These are phyloP conservation scores for Nicotiana sylvestris DNA, from an alignment of 257 asterid species.

Conservation along the genomic window DNA sequence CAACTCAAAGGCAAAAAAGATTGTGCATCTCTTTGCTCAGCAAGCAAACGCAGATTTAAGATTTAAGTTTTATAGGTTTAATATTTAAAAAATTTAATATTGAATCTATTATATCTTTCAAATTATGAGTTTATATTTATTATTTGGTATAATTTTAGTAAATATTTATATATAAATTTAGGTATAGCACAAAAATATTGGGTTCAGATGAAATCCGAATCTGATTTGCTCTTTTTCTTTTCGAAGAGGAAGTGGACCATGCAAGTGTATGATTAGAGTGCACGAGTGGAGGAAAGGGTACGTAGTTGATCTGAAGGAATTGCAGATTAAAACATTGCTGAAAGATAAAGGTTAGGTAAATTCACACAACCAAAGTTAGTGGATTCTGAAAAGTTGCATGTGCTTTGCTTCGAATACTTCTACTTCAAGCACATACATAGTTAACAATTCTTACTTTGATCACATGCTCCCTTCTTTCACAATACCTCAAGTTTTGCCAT, in stretches of 20 bases:
- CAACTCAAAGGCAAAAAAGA: no score
- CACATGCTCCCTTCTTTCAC: background rate
- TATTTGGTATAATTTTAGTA: no score
- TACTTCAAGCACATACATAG: background rate
- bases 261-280: conserved; percentile 13
- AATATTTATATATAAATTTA: no score
- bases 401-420: conserved; percentile 6
- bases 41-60: no score
- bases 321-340: conserved; percentile 15
- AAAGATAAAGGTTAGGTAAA: conserved; percentile 23
- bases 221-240: background rate
- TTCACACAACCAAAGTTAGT: conserved; percentile 16
- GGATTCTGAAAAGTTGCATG: conserved; percentile 34
- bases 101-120: no score
- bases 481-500: background rate
- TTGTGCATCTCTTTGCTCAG: no score
- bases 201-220: no score
- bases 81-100: no score
- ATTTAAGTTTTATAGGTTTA: no score
- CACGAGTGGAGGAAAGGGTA: background rate
- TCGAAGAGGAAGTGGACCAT: background rate
- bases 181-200: background rate
- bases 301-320: background rate
- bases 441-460: background rate
- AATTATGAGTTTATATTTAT: no score